Evolutionary conservation across 495 filamentous ascomycete species (phyloP).

Genomic region (Friedmanniomyces endolithicus): DNA sequence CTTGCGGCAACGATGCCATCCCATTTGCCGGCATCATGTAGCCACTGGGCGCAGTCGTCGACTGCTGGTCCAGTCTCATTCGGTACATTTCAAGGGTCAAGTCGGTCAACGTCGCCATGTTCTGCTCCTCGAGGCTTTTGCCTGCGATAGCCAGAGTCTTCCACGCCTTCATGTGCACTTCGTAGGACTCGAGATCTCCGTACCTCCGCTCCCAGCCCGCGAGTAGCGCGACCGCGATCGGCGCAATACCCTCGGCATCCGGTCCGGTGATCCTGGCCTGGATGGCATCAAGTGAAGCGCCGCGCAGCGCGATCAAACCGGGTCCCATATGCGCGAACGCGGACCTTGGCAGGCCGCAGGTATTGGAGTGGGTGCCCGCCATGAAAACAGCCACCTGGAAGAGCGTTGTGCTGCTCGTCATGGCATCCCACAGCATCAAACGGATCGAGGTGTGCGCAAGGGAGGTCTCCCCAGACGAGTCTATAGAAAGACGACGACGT

Average conservation of each 20-base stretch:
- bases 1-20: neutral
- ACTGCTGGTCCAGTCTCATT: neutral
- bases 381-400: constrained; percentile 10
- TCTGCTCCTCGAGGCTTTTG: neutral
- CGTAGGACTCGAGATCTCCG: constrained; percentile 3
- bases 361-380: constrained; percentile 8
- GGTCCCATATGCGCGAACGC: constrained; percentile 5
- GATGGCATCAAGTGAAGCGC: constrained; percentile 9
- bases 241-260: neutral
- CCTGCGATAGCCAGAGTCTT: neutral
- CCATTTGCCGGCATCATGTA: neutral
- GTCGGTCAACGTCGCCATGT: constrained; percentile 4
- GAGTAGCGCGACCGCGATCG: constrained; percentile 5
- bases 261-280: neutral
- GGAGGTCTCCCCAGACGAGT: neutral
- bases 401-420: constrained; percentile 2
- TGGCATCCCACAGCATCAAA: constrained; percentile 4
- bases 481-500: neutral
- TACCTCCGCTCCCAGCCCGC: constrained; percentile 9
- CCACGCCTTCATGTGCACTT: constrained; percentile 9
- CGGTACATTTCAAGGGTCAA: constrained; percentile 5
- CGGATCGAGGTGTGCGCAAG: constrained; percentile 5
- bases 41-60: neutral
- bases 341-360: constrained; percentile 1
- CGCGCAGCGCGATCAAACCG: constrained; percentile 2